phyloP scores from a whole-genome alignment of 345 rosid species.

The Brassica incana region DNA sequence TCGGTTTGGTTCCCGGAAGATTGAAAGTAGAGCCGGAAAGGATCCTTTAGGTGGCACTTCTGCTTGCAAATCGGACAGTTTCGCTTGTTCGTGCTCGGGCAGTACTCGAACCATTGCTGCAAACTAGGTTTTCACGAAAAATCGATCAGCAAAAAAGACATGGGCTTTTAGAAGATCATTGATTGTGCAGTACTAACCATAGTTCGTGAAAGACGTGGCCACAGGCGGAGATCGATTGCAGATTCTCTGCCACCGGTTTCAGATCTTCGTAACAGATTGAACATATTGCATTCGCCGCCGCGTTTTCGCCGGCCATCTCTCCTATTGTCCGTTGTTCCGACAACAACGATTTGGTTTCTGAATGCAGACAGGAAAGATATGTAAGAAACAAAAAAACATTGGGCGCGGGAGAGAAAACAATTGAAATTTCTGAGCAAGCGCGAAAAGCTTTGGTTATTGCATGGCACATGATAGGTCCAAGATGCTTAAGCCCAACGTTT shows the following conservation, averaged over 20 bases:
- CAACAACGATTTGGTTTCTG: background rate
- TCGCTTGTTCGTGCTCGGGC: slow-evolving; percentile 57
- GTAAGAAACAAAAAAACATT: too few relatives aligned
- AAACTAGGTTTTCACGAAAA: slow-evolving; percentile 48
- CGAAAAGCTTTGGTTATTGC: too few relatives aligned
- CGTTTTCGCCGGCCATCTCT: slow-evolving; percentile 39
- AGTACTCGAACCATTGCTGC: slow-evolving; percentile 99
- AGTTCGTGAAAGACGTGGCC: slow-evolving; percentile 97
- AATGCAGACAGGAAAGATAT: background rate
- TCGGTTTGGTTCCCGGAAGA: slow-evolving; percentile 65
- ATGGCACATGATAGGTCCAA: too few relatives aligned
- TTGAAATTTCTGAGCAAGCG: too few relatives aligned
- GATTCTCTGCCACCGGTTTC: slow-evolving; percentile 80
- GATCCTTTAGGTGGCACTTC: slow-evolving; percentile 52
- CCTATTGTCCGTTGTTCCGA: background rate
- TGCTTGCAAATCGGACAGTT: slow-evolving; percentile 93
- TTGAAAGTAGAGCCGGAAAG: slow-evolving; percentile 75
- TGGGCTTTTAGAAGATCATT: slow-evolving; percentile 30
- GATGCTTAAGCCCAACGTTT: too few relatives aligned
- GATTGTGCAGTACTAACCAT: slow-evolving; percentile 48
- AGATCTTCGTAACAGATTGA: slow-evolving; percentile 95
- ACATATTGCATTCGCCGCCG: slow-evolving; percentile 63
- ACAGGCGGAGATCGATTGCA: slow-evolving; percentile 79
- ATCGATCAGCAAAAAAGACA: slow-evolving; percentile 55
- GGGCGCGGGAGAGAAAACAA: too few relatives aligned